Evolutionary conservation across 225 moss, liverwort and hornwort genomes (phyloP), one percentile per base, ranked within the genome.

Genomic region (Sphagnum tenellum): DNA sequence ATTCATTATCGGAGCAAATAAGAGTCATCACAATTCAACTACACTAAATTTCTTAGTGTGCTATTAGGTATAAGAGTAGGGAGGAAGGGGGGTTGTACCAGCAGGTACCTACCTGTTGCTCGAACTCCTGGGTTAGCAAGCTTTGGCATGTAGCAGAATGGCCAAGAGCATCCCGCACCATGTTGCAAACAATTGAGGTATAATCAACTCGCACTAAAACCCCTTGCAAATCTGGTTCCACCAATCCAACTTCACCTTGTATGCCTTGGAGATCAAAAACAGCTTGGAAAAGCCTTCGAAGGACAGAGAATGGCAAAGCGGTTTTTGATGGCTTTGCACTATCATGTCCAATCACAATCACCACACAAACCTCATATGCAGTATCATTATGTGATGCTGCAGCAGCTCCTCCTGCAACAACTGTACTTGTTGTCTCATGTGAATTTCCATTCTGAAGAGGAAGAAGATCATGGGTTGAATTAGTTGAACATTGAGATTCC

Each of bases 161-260:
- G 44, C 83, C 83, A 14, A 83, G 74, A 9, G 83, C 79, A 56
- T 83, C 76, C 9, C 69, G 45, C 7, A 61, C 76, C 5, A 83
- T 50, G 55, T 76, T 83, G 55, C 82, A 83, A 5, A 76, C 79
- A 0, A 83, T 49, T 4, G 79, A 79, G 14, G 82, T 69, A 51
- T 76, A 83, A 65, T 83, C 83, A 2, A 79, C 76, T 7, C 74
- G 65, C 45, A 83, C 79, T 66, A 83, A 44, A 7, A 74, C 72
- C 48, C 69, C 49, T 49, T 7, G 67, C 70, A 83, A 70, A 14
- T 77, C 49, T 2, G 79, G 76, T 60, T 83, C 79, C 71, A 73
- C 73, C 13, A 82, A 0, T 9, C 82, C 82, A 1, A 79, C 77
- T 8, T 49, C 52, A n/a, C 74, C 79, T 4, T 47, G 2, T 2